phyloP scores from a whole-genome alignment of 257 asterid species.

The Lantana camara region DNA sequence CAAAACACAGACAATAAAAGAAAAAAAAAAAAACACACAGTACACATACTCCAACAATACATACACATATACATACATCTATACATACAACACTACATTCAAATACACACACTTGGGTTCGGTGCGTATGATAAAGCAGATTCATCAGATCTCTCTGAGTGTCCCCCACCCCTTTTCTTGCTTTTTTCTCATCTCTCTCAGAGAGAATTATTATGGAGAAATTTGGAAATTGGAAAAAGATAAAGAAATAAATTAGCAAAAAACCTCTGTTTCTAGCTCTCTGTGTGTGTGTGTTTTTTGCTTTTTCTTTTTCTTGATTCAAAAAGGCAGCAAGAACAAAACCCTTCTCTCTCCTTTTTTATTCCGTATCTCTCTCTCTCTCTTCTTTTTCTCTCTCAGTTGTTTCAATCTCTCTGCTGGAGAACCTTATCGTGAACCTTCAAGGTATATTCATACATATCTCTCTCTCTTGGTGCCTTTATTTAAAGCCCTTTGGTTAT shows the following conservation, averaged over 20 bases:
- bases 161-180: slow-evolving; percentile 34
- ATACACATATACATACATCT: neutral
- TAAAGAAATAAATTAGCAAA: neutral
- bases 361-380: slow-evolving; percentile 25
- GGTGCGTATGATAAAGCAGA: slow-evolving; percentile 43
- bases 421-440: slow-evolving; percentile 59
- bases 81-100: slow-evolving; percentile 14
- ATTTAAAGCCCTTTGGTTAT: slow-evolving; percentile 35
- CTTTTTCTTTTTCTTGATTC: slow-evolving; percentile 35
- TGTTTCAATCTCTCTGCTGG: slow-evolving; percentile 31
- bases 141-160: slow-evolving; percentile 43
- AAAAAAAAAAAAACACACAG: neutral
- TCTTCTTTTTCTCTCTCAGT: slow-evolving; percentile 24
- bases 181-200: neutral
- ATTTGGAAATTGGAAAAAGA: neutral
- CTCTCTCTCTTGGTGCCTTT: slow-evolving; percentile 23
- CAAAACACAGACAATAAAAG: neutral
- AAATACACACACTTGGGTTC: slow-evolving; percentile 29
- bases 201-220: slow-evolving; percentile 1
- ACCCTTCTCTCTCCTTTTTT: slow-evolving; percentile 35
- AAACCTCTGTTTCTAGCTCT: slow-evolving; percentile 26
- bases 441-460: slow-evolving; percentile 57
- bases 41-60: slow-evolving; percentile 16
- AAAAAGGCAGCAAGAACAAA: slow-evolving; percentile 39
- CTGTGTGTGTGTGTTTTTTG: slow-evolving; percentile 27